Conservation (phyloP, 306 rosid species). For the Geum urbanum region DNA sequence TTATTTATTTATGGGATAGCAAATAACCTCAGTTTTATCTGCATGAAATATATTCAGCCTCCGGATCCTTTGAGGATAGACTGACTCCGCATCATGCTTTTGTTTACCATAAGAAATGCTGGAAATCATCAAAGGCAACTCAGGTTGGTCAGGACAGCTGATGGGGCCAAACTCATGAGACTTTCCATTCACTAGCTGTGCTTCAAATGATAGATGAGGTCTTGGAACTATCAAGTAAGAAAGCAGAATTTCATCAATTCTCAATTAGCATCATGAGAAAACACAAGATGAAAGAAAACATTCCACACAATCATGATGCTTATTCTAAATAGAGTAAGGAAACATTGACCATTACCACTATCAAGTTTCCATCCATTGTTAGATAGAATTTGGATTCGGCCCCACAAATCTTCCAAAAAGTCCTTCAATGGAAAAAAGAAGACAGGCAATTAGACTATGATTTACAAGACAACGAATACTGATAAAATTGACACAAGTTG, state of each 20-base stretch:
- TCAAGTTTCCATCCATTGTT: conserved; percentile 90
- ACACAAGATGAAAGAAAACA: not conserved
- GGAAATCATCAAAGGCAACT: conserved; percentile 50
- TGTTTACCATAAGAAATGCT: conserved; percentile 63
- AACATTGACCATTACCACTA: conserved; percentile 59
- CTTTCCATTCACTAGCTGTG: conserved; percentile 89
- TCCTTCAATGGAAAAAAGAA: conserved; percentile 48
- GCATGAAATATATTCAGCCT: conserved; percentile 83
- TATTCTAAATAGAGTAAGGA: not conserved
- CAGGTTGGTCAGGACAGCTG: conserved; percentile 70
- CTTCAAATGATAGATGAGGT: conserved; percentile 96
- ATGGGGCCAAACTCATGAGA: conserved; percentile 75
- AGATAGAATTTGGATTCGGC: conserved; percentile 61
- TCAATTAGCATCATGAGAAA: conserved; percentile 16
- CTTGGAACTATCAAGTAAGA: conserved; percentile 70
- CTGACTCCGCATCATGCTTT: conserved; percentile 83
- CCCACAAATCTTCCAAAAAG: conserved; percentile 95
- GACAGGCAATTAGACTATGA: not conserved
- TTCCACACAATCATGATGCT: not conserved
- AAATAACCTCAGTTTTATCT: conserved; percentile 73
- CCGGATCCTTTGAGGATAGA: conserved; percentile 83
- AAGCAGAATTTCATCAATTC: conserved; percentile 9
- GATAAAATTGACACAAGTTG: not conserved
- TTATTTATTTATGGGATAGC: not conserved
- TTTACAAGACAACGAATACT: not conserved